Evolutionary conservation across 2,329 filamentous ascomycete genomes (phyloP), one percentile per base, ranked within the genome.

Genomic region (Colletotrichum gigasporum): DNA sequence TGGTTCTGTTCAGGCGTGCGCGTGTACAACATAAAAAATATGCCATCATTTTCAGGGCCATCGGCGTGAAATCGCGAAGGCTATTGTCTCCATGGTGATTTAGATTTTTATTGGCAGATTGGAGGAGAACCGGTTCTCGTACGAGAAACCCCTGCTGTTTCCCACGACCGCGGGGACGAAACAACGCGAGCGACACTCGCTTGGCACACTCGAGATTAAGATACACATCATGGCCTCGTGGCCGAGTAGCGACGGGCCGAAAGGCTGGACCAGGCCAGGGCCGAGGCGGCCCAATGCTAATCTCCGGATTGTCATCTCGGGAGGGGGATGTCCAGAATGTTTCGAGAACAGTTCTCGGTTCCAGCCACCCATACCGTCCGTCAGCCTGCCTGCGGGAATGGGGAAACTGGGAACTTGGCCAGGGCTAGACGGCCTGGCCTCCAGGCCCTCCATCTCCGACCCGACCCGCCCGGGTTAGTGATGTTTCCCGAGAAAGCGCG

Each of bases 281-380:
- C 35, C 42, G 28, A 47, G 39, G 41, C 22, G 16, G 51, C 48
- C 56, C 56, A 52, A 20, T 61, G 18, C 47, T 20, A 64, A 64
- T 61, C 32, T 61, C 56, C 48, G 61, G 20, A 32, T 35, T 30
- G 26, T 64, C 48, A 64, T 64, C 56, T 61, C 55, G 48, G 55
- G 47, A 34, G 42, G 35, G 24, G 41, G n/a, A 8, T n/a, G n/a
- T n/a, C 51, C 58, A 64, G 24, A 60, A 64, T 48, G 61, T 61
- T 64, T 54, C 55, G 48, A 64, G 47, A 60, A 61, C 12, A 48
- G n/a, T 22, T 63, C 37, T 16, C n/a, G 61, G 22, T 26, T 41
- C 18, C 54, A 42, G 28, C 37, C 54, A 53, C 28, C 37, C 26
- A 18, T 9, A n/a, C 32, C 14, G 10, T 39, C 32, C 14, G 10